These are phyloP conservation scores for Syzygium aromaticum DNA, from an alignment of 345 rosid genomes.

Conservation along the genomic window DNA sequence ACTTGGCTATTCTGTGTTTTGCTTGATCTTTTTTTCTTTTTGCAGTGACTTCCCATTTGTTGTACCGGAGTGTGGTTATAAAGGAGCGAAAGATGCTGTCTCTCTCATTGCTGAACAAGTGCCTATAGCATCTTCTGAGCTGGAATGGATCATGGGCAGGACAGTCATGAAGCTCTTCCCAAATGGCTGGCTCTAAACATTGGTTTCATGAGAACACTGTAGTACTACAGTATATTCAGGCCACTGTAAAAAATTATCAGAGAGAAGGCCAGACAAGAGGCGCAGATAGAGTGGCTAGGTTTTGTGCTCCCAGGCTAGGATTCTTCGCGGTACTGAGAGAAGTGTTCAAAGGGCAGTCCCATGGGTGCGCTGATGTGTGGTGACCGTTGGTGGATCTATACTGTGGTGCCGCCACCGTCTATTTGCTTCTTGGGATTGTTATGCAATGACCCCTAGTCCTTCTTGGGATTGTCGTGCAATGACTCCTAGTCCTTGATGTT, in stretches of 20 bases:
- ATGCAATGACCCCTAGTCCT: background rate
- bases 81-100: conserved; percentile 65
- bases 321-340: background rate
- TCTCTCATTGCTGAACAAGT: conserved; percentile 33
- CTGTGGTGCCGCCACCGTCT: background rate
- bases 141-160: conserved; percentile 68
- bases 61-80: conserved; percentile 79
- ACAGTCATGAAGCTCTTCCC: conserved; percentile 58
- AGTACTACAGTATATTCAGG: background rate
- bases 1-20: background rate
- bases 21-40: background rate
- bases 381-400: background rate
- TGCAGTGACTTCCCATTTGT: conserved; percentile 87
- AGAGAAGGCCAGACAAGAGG: background rate
- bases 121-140: conserved; percentile 49
- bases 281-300: background rate
- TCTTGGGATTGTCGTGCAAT: background rate
- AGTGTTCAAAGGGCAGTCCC: background rate
- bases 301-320: background rate
- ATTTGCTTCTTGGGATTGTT: background rate
- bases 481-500: background rate
- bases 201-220: background rate
- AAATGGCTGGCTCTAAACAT: conserved; percentile 40
- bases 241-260: background rate
- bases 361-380: background rate